Evolutionary conservation across 805 yeast genomes (phyloP).

Genomic region (Hanseniaspora jakobsenii): DNA sequence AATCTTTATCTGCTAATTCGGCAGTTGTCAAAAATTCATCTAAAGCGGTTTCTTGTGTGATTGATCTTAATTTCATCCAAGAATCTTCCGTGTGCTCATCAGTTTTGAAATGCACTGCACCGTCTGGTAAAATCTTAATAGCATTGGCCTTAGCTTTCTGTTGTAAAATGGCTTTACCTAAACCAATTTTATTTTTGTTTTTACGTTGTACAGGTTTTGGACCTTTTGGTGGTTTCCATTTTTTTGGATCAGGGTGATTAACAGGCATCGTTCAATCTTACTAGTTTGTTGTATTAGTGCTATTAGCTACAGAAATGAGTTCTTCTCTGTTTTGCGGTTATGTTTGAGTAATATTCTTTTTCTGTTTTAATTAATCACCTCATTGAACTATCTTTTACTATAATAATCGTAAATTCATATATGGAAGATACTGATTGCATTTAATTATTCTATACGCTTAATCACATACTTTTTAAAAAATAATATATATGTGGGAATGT

Average conservation of each 20-base stretch:
- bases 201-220: slow-evolving; percentile 81
- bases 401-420: too few species aligned
- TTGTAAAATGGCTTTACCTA: slow-evolving; percentile 73
- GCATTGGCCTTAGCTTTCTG: slow-evolving; percentile 58
- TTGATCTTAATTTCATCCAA: slow-evolving; percentile 85
- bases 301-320: too few species aligned
- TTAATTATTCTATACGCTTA: too few species aligned
- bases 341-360: too few species aligned
- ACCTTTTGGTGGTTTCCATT: slow-evolving; percentile 82
- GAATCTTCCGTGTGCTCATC: slow-evolving; percentile 60
- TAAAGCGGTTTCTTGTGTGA: slow-evolving; percentile 84
- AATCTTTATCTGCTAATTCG: slow-evolving; percentile 89
- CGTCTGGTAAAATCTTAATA: slow-evolving; percentile 65
- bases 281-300: too few species aligned
- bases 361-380: too few species aligned
- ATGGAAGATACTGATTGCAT: too few species aligned
- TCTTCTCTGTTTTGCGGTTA: too few species aligned
- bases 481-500: too few species aligned
- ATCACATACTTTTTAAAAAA: too few species aligned
- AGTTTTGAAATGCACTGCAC: slow-evolving; percentile 80
- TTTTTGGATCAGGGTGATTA: slow-evolving; percentile 40
- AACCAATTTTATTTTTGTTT: slow-evolving; percentile 71
- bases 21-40: slow-evolving; percentile 95
- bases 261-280: slow-evolving; percentile 31
- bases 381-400: too few species aligned